These are phyloP conservation scores for Tetracladium setigerum DNA, from an alignment of 495 filamentous ascomycete species.

Conservation along the genomic window DNA sequence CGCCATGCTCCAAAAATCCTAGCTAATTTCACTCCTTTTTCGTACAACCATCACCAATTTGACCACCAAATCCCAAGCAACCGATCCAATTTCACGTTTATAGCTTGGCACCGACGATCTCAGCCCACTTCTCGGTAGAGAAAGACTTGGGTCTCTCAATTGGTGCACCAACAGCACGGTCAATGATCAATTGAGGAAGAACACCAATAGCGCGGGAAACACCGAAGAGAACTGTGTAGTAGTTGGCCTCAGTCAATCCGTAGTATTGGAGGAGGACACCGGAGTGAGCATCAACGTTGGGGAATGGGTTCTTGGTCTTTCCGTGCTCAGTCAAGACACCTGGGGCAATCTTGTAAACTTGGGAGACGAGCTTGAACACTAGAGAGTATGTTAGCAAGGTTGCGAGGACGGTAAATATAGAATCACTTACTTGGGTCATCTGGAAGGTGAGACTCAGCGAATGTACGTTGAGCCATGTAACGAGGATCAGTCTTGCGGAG, in stretches of 20 bases:
- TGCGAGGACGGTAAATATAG: too few relatives aligned
- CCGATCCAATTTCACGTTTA: slow-evolving; percentile 37
- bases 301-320: slow-evolving; percentile 90
- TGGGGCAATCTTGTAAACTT: slow-evolving; percentile 99
- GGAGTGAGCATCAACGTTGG: slow-evolving; percentile 78
- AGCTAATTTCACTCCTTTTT: slow-evolving; percentile 4
- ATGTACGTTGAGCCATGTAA: slow-evolving; percentile 94
- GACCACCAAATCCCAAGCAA: not conserved
- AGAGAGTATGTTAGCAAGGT: too few relatives aligned
- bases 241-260: slow-evolving; percentile 95
- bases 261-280: slow-evolving; percentile 99
- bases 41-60: not conserved
- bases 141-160: slow-evolving; percentile 92
- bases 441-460: slow-evolving; percentile 57
- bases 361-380: slow-evolving; percentile 99
- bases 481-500: slow-evolving; percentile 99
- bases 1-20: slow-evolving; percentile 12
- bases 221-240: slow-evolving; percentile 99
- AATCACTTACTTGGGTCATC: slow-evolving; percentile 68
- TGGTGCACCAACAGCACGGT: slow-evolving; percentile 87
- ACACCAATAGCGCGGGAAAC: slow-evolving; percentile 97
- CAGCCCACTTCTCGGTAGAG: slow-evolving; percentile 92
- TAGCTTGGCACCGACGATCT: slow-evolving; percentile 85
- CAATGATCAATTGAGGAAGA: slow-evolving; percentile 97
- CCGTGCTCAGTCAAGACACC: slow-evolving; percentile 97